Evolutionary conservation across 1,139 yeast genomes (phyloP), one percentile per base, ranked within the genome.

Genomic region (Hyphopichia pseudoburtonii): DNA sequence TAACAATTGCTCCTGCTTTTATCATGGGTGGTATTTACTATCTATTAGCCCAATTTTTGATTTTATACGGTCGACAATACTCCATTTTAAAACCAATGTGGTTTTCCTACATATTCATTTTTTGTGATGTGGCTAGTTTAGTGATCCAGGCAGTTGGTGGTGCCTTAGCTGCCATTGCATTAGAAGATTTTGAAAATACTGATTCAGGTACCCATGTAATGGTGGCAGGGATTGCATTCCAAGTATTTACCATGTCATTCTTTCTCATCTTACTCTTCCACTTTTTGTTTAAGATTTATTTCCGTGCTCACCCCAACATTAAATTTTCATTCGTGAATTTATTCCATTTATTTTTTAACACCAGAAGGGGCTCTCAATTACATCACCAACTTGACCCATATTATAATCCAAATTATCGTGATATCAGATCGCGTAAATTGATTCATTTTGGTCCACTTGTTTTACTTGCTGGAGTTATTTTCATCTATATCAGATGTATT

Each of bases 21-120:
- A 45, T 65, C 8, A 66, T 66, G 73, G 73, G 69, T 0, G 70
- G 66, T 0, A 51, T 68, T 5, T 67, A 68, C 47, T 63, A 55
- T 38, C 45, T 65, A 15, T 51, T 67, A 30, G 70, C 66, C 2
- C 67, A 65, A 41, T 46, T 66, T 34, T 51, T 64, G 31, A 61
- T 60, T 17, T 41, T 62, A 5, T 50, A 62, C 40, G 70, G 68
- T 7, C 42, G 56, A 19, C 41, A 46, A 17, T 59, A 41, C 35
- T 57, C 66, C 2, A 33, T 52, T 8, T 44, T 67, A 19, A 52
- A 47, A 33, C 73, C 73, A 10, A 42, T 57, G 25, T 60, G 63
- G 64, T 61, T 60, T 38, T 57, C 70, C 4, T 66, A 62, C 44
- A 48, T 67, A 10, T 66, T 67, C 41, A 55, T 67, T 8, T 43